Evolutionary conservation across 2,329 filamentous ascomycete genomes (phyloP).

Genomic region (Trichoderma koningii): DNA sequence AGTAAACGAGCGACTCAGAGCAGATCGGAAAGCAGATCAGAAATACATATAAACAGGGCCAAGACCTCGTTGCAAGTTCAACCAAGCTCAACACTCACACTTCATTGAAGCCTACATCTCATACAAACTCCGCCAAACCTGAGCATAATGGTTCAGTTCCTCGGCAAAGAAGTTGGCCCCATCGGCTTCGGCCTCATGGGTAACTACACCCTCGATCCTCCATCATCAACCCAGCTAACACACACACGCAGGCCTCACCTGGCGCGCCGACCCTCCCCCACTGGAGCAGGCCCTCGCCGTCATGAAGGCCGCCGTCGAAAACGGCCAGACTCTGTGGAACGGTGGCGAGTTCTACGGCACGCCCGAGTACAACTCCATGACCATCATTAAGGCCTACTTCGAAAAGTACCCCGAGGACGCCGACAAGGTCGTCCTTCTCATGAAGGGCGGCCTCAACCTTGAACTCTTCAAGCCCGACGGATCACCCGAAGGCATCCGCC

Average conservation of each 20-base stretch:
- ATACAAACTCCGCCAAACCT: background rate
- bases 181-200: constrained; percentile 60
- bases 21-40: background rate
- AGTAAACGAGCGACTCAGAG: background rate
- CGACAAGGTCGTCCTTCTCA: constrained; percentile 59
- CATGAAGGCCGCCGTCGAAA: constrained; percentile 55
- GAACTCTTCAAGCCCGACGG: constrained; percentile 47
- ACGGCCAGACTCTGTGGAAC: constrained; percentile 58
- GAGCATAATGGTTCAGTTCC: constrained; percentile 34
- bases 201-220: constrained; percentile 34
- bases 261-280: constrained; percentile 44
- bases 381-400: constrained; percentile 64
- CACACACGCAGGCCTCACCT: constrained; percentile 45
- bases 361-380: constrained; percentile 59
- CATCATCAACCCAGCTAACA: background rate
- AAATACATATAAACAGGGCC: background rate
- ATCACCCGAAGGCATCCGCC: constrained; percentile 55
- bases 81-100: background rate
- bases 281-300: constrained; percentile 55
- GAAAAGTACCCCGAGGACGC: constrained; percentile 64
- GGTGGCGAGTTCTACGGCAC: constrained; percentile 66
- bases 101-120: background rate
- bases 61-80: background rate
- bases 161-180: constrained; percentile 49
- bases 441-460: constrained; percentile 59